A percentile compares a stretch with the other conserved stretches of the same genome.
Conservation (phyloP, 2,329 filamentous ascomycete species). For the Xylariales sp. region DNA sequence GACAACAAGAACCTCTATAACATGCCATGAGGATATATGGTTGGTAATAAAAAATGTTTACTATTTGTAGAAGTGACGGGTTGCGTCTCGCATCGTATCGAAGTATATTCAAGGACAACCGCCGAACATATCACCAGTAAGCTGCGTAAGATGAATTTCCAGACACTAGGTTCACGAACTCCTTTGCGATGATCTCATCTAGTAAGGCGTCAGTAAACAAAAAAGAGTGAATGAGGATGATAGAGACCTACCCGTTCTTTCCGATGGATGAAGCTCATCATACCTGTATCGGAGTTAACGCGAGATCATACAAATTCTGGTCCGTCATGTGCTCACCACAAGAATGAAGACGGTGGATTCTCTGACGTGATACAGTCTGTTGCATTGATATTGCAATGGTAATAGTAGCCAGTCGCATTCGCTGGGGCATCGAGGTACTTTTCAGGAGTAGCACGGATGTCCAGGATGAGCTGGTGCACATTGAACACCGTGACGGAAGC, state of each 20-base stretch:
- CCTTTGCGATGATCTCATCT: conserved; percentile 34
- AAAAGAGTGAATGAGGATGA: background rate
- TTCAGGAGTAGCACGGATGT: conserved; percentile 58
- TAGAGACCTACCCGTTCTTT: conserved; percentile 52
- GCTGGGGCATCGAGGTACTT: conserved; percentile 59
- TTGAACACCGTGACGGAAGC: conserved; percentile 64
- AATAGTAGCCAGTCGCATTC: conserved; percentile 56
- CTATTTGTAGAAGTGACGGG: too few species aligned
- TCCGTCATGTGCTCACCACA: conserved; percentile 60
- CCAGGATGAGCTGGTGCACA: conserved; percentile 57
- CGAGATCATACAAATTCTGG: background rate
- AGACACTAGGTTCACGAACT: conserved; percentile 36
- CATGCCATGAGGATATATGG: too few species aligned
- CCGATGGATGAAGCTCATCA: conserved; percentile 68
- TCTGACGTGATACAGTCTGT: conserved; percentile 33
- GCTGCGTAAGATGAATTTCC: conserved; percentile 37
- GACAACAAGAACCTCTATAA: too few species aligned
- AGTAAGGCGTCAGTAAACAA: conserved; percentile 1
- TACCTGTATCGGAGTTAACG: conserved; percentile 29
- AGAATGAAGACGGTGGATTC: conserved; percentile 51
- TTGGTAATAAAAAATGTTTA: too few species aligned
- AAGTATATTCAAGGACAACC: too few species aligned
- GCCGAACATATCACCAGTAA: too few species aligned
- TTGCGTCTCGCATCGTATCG: too few species aligned
- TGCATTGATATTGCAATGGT: conserved; percentile 41